Evolutionary conservation across 2,329 filamentous ascomycete genomes (phyloP), one percentile per base, ranked within the genome.

Genomic region (Nemania sp.): DNA sequence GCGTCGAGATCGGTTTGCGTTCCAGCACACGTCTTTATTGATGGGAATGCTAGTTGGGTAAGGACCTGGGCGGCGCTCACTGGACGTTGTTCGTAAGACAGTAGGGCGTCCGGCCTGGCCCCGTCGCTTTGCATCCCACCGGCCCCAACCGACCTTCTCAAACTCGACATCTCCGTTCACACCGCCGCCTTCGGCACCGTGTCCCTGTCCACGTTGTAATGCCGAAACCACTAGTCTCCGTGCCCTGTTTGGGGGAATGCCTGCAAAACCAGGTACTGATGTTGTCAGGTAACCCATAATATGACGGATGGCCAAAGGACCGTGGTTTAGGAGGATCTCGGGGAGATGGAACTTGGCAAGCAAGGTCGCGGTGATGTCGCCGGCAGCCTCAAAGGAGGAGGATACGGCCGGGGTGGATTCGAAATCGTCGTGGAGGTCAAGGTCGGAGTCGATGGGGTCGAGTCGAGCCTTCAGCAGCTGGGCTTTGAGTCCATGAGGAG

Each of bases 71-170:
- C 73, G 79, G 79, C 75, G 80, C 78, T 77, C 79, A 77, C 70
- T 73, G 74, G 83, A 78, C 79, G 83, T 78, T 73, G 78, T 75
- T 73, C 80, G 77, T 79, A 83, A 77, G 74, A 78, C 69, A 51
- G 76, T 72, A 67, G 83, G 78, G 70, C 85, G 83, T 69, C 82
- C 75, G 51, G 86, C 82, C 69, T 92, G 88, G 62, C 90, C 92
- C 74, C 89, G 89, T 78, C 89, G 86, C 77, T 90, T 90, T 69
- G 94, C 96, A 80, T 97, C 92, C 95, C 95, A 99, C 73, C 94
- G 90, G 67, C 96, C 96, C 95, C 95, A 98, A 77, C 95, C 95
- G 67, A 98, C 93, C 85, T 98, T 98, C 80, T 97, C 92, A 78
- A 97, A 98, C 77, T 91, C 87, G 75, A 96, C 90, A 73, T 93